Conservation (phyloP, 495 filamentous ascomycete species). For the Neurospora hispaniola region DNA sequence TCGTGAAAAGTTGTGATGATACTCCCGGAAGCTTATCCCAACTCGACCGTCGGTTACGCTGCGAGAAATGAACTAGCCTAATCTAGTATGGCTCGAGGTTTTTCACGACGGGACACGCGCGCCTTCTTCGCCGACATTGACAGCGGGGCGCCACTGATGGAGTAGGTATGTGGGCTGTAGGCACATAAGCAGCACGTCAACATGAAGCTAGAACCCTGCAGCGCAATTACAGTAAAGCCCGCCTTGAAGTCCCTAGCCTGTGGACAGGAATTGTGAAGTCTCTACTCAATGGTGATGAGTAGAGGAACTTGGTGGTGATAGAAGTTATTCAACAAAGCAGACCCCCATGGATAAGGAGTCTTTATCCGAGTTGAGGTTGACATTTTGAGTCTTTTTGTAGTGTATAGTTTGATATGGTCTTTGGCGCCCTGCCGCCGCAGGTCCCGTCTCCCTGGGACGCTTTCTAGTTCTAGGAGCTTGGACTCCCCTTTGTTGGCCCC, state of each 20-base stretch:
- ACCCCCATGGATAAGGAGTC: neutral
- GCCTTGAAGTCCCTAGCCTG: neutral
- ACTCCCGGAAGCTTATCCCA: neutral
- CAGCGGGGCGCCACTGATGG: neutral
- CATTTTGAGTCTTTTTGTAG: neutral
- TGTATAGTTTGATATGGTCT: neutral
- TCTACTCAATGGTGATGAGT: neutral
- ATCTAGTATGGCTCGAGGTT: neutral
- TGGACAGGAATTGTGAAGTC: neutral
- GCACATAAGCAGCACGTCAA: neutral
- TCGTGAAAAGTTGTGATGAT: neutral
- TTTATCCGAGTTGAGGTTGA: neutral
- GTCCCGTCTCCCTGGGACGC: neutral
- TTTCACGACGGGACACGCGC: neutral
- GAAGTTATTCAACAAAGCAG: neutral
- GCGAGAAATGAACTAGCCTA: neutral
- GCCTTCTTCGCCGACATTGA: neutral
- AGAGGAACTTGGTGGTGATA: neutral
- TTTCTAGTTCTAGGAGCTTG: neutral
- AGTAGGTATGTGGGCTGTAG: neutral
- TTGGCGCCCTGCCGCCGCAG: neutral
- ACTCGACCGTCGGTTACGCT: neutral
- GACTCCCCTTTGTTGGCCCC: neutral
- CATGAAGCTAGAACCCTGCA: neutral
- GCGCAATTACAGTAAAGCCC: neutral